Conservation (phyloP, 495 filamentous ascomycete genomes). For the Aspergillus mulundensis region DNA sequence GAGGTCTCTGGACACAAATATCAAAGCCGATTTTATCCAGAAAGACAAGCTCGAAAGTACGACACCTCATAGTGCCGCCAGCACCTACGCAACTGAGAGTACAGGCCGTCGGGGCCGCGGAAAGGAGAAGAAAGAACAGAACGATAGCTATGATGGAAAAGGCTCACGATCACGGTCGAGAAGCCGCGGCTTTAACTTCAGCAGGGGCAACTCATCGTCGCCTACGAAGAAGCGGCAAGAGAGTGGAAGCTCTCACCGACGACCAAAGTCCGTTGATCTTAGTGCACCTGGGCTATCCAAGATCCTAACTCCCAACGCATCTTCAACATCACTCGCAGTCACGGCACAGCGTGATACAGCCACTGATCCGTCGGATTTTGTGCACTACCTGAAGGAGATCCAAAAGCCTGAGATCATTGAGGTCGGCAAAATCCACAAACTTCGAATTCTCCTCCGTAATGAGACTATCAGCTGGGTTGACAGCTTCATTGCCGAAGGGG, state of each 20-base stretch:
- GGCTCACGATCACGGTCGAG: conserved; percentile 57
- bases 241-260: conserved; percentile 33
- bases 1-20: conserved; percentile 78
- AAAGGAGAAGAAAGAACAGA: conserved; percentile 37
- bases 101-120: conserved; percentile 42
- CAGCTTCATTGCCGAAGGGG: conserved; percentile 78
- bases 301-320: conserved; percentile 40
- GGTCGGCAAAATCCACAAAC: conserved; percentile 90
- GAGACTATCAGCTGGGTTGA: conserved; percentile 96
- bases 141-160: conserved; percentile 45
- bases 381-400: conserved; percentile 71
- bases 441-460: conserved; percentile 84
- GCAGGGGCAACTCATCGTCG: conserved; percentile 52
- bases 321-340: conserved; percentile 39
- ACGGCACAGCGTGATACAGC: conserved; percentile 43
- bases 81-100: conserved; percentile 25
- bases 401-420: conserved; percentile 78
- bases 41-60: conserved; percentile 71
- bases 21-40: conserved; percentile 92
- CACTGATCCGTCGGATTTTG: conserved; percentile 70
- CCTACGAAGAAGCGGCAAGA: conserved; percentile 56
- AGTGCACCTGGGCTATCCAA: conserved; percentile 45
- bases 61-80: conserved; percentile 33
- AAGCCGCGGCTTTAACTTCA: conserved; percentile 73
- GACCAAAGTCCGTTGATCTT: conserved; percentile 42